Percentiles rank a stretch among this genome's conserved stretches.
These are phyloP conservation scores for Cubamyces lactineus DNA, from an alignment of 768 basidiomycete species.

Conservation along the genomic window DNA sequence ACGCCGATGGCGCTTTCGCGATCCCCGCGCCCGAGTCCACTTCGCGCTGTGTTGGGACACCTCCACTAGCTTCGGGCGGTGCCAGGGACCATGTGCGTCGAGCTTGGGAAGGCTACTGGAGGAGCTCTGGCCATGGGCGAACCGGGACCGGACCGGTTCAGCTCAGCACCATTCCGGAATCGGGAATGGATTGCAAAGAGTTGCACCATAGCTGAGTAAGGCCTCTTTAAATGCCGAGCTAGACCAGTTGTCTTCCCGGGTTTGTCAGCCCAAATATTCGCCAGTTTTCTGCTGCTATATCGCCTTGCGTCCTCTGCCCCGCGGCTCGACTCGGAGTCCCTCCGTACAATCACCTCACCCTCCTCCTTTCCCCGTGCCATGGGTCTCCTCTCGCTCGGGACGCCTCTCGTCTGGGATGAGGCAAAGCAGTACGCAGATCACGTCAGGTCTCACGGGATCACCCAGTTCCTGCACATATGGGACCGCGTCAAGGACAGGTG, in stretches of 20 bases:
- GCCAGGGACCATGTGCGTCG: too few relatives aligned
- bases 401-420: conserved; percentile 90
- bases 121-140: not conserved
- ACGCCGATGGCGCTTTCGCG: not conserved
- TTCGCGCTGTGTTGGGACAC: not conserved
- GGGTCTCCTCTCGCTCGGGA: conserved; percentile 93
- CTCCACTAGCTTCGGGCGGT: not conserved
- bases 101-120: not conserved
- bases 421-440: conserved; percentile 87
- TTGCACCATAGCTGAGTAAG: conserved; percentile 29
- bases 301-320: conserved; percentile 4
- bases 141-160: conserved; percentile 22
- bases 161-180: not conserved
- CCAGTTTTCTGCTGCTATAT: conserved; percentile 20
- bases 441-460: conserved; percentile 89
- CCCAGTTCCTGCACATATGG: conserved; percentile 94
- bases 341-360: conserved; percentile 1
- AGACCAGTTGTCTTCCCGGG: not conserved
- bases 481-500: conserved; percentile 86
- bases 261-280: conserved; percentile 17
- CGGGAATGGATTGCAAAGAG: conserved; percentile 12
- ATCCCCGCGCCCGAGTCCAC: not conserved
- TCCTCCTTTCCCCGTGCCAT: conserved; percentile 44
- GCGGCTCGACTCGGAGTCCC: not conserved
- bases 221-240: not conserved